These are phyloP conservation scores for Elongisporangium undulatum DNA, from an alignment of 352 stramenopile genomes.

Conservation along the genomic window DNA sequence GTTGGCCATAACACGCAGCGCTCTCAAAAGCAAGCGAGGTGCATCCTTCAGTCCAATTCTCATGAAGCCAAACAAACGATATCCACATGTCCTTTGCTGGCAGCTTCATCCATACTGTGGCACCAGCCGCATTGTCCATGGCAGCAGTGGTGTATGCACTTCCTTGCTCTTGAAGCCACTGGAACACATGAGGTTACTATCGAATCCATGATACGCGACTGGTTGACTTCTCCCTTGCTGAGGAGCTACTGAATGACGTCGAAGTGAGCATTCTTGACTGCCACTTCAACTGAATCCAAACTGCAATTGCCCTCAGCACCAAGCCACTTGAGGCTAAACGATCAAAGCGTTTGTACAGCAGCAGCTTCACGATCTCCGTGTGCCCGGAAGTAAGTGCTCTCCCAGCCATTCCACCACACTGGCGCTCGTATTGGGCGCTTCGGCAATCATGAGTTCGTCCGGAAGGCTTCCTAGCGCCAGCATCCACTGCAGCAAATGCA, in stretches of 20 bases:
- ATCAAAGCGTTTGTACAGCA: not conserved
- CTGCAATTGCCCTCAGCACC: conserved; percentile 6
- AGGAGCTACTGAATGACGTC: conserved; percentile 27
- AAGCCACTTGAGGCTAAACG: not conserved
- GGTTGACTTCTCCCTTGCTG: not conserved
- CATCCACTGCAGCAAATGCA: not conserved
- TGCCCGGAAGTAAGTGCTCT: not conserved
- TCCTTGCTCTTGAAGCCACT: not conserved
- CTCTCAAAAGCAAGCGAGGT: conserved; percentile 20
- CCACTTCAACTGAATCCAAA: conserved; percentile 6
- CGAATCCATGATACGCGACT: not conserved
- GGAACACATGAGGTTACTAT: not conserved
- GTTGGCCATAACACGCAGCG: conserved; percentile 17
- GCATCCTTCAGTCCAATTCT: conserved; percentile 15
- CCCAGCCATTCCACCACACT: not conserved
- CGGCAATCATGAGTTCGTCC: not conserved
- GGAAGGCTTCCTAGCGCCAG: not conserved
- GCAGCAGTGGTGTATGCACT: not conserved
- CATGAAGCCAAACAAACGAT: conserved; percentile 1
- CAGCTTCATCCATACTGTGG: too few relatives aligned
- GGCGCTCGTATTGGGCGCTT: not conserved
- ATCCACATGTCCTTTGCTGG: too few relatives aligned
- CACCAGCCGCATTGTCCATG: not conserved
- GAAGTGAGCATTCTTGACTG: conserved; percentile 14
- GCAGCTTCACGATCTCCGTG: not conserved